Evolutionary conservation across 371 early-diverging fungal genomes (phyloP).

Genomic region (Actinomortierella wolfii): DNA sequence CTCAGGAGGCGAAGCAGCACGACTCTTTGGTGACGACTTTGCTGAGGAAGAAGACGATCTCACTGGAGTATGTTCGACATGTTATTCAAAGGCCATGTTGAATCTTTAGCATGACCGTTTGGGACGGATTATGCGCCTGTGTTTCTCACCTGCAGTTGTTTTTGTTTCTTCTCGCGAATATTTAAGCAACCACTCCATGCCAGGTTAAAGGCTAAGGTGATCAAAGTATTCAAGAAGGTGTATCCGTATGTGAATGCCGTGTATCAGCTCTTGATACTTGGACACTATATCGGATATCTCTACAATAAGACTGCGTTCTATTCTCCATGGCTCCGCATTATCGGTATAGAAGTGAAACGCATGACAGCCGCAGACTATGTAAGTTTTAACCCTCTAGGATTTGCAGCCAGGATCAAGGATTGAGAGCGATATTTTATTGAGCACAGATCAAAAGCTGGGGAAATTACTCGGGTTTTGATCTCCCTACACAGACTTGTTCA

Average conservation of each 20-base stretch:
- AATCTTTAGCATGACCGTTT: constrained; percentile 2
- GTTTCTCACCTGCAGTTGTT: background rate
- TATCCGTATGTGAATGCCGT: constrained; percentile 74
- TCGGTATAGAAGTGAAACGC: constrained; percentile 77
- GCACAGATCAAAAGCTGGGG: too few species aligned
- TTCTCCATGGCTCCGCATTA: constrained; percentile 79
- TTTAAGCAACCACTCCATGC: constrained; percentile 21
- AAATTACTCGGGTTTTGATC: too few species aligned
- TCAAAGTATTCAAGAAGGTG: constrained; percentile 53
- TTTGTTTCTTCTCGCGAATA: background rate
- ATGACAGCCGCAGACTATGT: constrained; percentile 85
- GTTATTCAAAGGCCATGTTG: too few species aligned
- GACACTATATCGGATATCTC: constrained; percentile 80
- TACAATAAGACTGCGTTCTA: constrained; percentile 80
- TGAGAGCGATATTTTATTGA: too few species aligned
- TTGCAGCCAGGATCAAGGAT: background rate
- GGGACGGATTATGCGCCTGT: constrained; percentile 2
- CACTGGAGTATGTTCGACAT: constrained; percentile 8
- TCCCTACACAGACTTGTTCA: too few species aligned
- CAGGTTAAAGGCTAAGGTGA: constrained; percentile 41
- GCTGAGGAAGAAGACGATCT: constrained; percentile 42
- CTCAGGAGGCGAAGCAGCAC: constrained; percentile 69
- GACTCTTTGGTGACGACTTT: constrained; percentile 67
- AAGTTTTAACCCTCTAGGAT: constrained; percentile 32
- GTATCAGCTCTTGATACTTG: constrained; percentile 66